Base-by-base conservation (phyloP, 2,329 filamentous ascomycete species). In the Hypoxylon sp. region DNA sequence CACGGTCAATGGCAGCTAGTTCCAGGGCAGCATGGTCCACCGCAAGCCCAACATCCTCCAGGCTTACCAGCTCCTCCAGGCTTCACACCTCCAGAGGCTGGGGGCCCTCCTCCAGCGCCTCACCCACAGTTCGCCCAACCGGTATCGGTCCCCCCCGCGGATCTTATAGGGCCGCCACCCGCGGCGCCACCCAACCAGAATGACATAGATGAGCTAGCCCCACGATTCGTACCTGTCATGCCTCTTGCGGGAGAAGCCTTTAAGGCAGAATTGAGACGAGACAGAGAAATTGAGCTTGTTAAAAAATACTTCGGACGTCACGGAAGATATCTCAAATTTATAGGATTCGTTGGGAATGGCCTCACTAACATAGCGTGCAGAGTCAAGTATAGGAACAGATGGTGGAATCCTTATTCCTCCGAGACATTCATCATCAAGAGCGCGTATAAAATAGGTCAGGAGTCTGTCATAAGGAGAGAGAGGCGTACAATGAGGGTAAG, bases 401-500 rank as follows among this genome's bases (percentile, higher is more conserved):
- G 24, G 27, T 56, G 39, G 39, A 42, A 39, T 8, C n/a, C 42
- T 32, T 15, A 11, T 31, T n/a, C 39, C 17, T 27, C 37, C 2
- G 24, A 35, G n/a, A n/a, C 6, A 1, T 56, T 56, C 11, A 39
- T 56, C n/a, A 8, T 56, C 11, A 56, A 56, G 29, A 24, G 53
- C 10, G 37, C 53, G 2, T 46, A 47, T 19, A 21, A 5, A 8
- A 2, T 10, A 3, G n/a, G 3, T n/a, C 4, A 7, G 6, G 27
- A 15, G 6, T 3, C 6, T 10, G 13, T 3, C 17, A 3, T 27
- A 19, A 27, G 8, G n/a, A 27, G 39, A 27, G 53, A 17, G 13
- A 17, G 3, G 2, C 15, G 53, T 42, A 31, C 13, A 24, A n/a
- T 56, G 4, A 29, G 6, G 15, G 53, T 56, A 56, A 56, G 53